These are phyloP conservation scores for Raddia guianensis DNA, from an alignment of 176 grass and related monocot genomes.

Conservation along the genomic window DNA sequence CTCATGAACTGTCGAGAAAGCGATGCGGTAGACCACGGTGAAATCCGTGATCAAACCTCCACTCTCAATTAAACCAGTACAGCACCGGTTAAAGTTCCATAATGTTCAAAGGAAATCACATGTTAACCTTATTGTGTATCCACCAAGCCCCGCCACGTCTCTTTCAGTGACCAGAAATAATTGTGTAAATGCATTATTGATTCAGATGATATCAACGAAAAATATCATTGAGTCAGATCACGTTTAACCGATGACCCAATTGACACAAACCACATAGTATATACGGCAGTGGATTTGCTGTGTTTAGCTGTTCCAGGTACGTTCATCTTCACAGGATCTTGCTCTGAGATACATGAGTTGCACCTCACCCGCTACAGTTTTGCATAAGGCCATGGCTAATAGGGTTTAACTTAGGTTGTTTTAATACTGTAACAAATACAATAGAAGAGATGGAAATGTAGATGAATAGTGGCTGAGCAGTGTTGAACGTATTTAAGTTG, in stretches of 20 bases:
- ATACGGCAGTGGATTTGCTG: too few species aligned
- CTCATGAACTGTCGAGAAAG: constrained; percentile 10
- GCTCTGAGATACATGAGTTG: not conserved
- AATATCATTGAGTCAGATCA: not conserved
- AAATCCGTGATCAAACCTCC: not conserved
- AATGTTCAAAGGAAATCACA: constrained; percentile 15
- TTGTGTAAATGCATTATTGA: too few species aligned
- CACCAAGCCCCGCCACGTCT: not conserved
- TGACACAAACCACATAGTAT: not conserved
- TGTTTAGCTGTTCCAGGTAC: too few species aligned
- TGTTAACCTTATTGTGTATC: not conserved
- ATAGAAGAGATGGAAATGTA: too few species aligned
- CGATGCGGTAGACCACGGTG: not conserved
- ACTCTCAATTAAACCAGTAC: too few species aligned
- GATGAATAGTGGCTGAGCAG: too few species aligned
- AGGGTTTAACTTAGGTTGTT: too few species aligned
- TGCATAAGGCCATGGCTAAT: too few species aligned
- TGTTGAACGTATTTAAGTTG: too few species aligned
- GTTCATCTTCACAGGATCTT: not conserved
- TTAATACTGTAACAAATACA: too few species aligned
- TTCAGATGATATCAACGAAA: too few species aligned
- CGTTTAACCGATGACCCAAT: not conserved
- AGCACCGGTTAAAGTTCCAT: not conserved
- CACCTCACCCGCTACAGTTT: too few species aligned
- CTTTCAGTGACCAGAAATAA: constrained; percentile 8